These are phyloP conservation scores for Nannizziopsis barbatae DNA, from an alignment of 2,329 filamentous ascomycete genomes.

Conservation along the genomic window DNA sequence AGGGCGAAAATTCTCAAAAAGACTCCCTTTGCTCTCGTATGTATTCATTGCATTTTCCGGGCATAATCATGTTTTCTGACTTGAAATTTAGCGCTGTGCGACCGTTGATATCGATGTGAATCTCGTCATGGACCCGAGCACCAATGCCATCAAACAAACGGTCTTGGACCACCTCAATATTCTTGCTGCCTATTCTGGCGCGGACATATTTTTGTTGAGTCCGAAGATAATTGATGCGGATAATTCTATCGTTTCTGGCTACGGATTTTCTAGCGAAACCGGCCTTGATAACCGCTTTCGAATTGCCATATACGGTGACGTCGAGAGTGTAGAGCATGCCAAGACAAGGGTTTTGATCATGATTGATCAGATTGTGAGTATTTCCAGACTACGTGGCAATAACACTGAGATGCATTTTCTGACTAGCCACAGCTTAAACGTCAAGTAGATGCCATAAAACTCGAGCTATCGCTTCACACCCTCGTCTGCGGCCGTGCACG, in stretches of 20 bases:
- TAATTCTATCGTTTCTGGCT: slow-evolving; percentile 60
- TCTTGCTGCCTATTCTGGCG: slow-evolving; percentile 77
- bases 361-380: slow-evolving; percentile 78
- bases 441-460: slow-evolving; percentile 62
- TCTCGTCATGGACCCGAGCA: slow-evolving; percentile 66
- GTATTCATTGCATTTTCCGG: slow-evolving; percentile 27
- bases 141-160: slow-evolving; percentile 57
- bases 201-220: slow-evolving; percentile 90
- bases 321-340: slow-evolving; percentile 89
- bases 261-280: slow-evolving; percentile 65
- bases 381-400: slow-evolving; percentile 15
- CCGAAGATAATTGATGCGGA: slow-evolving; percentile 75
- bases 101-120: slow-evolving; percentile 88
- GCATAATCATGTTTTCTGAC: slow-evolving; percentile 15
- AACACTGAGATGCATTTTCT: neutral
- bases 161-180: slow-evolving; percentile 79
- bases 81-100: slow-evolving; percentile 60
- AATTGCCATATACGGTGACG: slow-evolving; percentile 88
- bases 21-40: slow-evolving; percentile 82
- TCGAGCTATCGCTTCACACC: slow-evolving; percentile 81
- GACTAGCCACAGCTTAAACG: slow-evolving; percentile 38
- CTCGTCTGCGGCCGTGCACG: slow-evolving; percentile 85
- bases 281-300: slow-evolving; percentile 79
- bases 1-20: slow-evolving; percentile 82
- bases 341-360: slow-evolving; percentile 94